A percentile compares a stretch with the other conserved stretches of the same genome.
Conservation (phyloP, 164 flowering plant species). For the Macadamia tetraphylla region DNA sequence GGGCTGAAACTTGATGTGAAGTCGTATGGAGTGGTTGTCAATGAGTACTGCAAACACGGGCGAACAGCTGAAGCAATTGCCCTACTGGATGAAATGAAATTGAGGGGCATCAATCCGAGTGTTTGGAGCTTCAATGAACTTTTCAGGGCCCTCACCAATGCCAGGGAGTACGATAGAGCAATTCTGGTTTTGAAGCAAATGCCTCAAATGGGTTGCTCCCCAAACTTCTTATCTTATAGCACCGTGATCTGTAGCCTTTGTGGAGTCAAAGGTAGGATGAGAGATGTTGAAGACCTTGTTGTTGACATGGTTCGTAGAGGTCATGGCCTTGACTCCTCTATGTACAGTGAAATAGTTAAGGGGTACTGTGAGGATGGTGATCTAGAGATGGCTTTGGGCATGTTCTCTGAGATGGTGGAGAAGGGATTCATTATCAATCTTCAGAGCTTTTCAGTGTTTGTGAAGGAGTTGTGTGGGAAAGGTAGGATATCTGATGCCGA, state of each 20-base stretch:
- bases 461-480: constrained; percentile 23
- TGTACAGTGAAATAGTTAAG: constrained; percentile 29
- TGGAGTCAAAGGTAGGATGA: constrained; percentile 29
- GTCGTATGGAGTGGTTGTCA: constrained; percentile 30
- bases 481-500: constrained; percentile 29
- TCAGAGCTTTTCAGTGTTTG: constrained; percentile 29
- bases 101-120: constrained; percentile 26
- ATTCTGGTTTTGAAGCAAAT: constrained; percentile 31
- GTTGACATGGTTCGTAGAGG: constrained; percentile 32
- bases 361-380: constrained; percentile 34
- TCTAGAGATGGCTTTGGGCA: constrained; percentile 24
- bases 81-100: constrained; percentile 36
- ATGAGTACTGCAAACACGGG: constrained; percentile 37
- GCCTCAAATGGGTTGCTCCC: constrained; percentile 28
- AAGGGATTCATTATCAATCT: constrained; percentile 20
- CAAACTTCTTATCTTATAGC: constrained; percentile 42
- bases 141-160: constrained; percentile 21
- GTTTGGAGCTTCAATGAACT: constrained; percentile 34
- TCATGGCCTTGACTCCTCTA: constrained; percentile 23
- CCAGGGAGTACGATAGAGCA: constrained; percentile 32
- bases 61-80: constrained; percentile 25
- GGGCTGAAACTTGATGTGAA: constrained; percentile 34
- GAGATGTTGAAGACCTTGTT: constrained; percentile 37
- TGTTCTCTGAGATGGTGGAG: constrained; percentile 26
- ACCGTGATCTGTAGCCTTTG: constrained; percentile 36